Base-by-base conservation (phyloP, 495 filamentous ascomycete species). In the Tuber aestivum region DNA sequence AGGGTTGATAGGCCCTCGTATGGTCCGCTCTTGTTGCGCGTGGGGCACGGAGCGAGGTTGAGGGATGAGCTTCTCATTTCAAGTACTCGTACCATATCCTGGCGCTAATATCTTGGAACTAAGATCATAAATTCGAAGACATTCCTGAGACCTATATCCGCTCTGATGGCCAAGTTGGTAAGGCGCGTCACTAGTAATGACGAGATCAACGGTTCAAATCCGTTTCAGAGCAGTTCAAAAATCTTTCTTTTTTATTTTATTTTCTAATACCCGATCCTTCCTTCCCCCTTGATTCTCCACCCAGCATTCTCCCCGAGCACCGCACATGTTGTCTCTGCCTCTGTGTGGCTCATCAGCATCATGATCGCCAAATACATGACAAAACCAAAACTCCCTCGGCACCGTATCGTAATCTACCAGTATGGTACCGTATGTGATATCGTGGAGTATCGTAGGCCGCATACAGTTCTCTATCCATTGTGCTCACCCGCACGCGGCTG, bases 151-250 rank as follows among this genome's bases (percentile, higher is more conserved):
- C n/a, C 3, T n/a, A 27, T 3, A 56, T 73, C 38, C 6, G 71
- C 71, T 72, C 71, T 72, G 41, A 50, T 72, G 71, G 71, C 71
- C 71, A 72, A 72, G 71, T 72, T 72, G 71, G 71, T 72, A 72
- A 72, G 71, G 71, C 41, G 41, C 41, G 50, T 44, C 71, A 72
- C 71, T 72, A 72, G 41, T 72, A 71, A 65, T 65, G 56, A 65
- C 56, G 56, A 65, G 56, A 65, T 65, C 56, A 65, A 65, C 56
- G 56, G 56, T 65, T 65, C 56, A 65, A 65, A 65, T 65, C 56
- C 56, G 56, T 65, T 65, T 65, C 56, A 65, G 56, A 65, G 56
- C 56, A 65, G 14, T 16, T 7, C 14, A 4, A 65, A 5, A n/a
- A n/a, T 32, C 32, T 18, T 65, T 32, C 5, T 32, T n/a, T 56